These are phyloP conservation scores for Alternaria gaisen DNA, from an alignment of 2,329 filamentous ascomycete genomes.

Conservation along the genomic window DNA sequence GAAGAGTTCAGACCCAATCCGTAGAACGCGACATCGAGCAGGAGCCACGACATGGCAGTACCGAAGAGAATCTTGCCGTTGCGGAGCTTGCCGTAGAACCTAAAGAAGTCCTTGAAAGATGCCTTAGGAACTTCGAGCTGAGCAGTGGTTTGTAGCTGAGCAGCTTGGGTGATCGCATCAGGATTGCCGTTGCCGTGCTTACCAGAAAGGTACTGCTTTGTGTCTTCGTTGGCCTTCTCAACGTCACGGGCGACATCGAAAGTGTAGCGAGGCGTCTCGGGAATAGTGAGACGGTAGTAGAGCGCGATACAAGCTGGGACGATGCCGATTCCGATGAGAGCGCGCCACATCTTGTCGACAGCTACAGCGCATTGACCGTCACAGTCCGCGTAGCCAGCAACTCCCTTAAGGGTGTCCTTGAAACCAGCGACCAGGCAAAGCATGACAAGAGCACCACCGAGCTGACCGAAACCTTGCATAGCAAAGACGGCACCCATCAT, in stretches of 20 bases:
- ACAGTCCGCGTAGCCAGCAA: slow-evolving; percentile 35
- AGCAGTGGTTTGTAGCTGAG: slow-evolving; percentile 62
- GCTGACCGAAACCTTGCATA: slow-evolving; percentile 56
- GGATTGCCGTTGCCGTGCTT: slow-evolving; percentile 67
- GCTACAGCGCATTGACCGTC: slow-evolving; percentile 41
- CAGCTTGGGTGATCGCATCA: slow-evolving; percentile 72
- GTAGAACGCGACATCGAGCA: slow-evolving; percentile 67
- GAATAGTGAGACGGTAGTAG: slow-evolving; percentile 54
- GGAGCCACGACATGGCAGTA: slow-evolving; percentile 79
- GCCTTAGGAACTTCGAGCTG: slow-evolving; percentile 73
- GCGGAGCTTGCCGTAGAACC: slow-evolving; percentile 75
- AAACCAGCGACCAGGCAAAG: slow-evolving; percentile 43
- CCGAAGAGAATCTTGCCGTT: slow-evolving; percentile 77
- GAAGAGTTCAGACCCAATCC: slow-evolving; percentile 77
- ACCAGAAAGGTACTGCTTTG: slow-evolving; percentile 76
- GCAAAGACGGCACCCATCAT: slow-evolving; percentile 57
- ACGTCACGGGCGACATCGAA: slow-evolving; percentile 53
- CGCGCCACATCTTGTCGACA: slow-evolving; percentile 55
- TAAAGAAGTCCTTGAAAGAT: slow-evolving; percentile 74
- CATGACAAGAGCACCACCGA: slow-evolving; percentile 50
- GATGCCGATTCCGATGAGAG: slow-evolving; percentile 53
- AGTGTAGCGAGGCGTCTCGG: slow-evolving; percentile 54
- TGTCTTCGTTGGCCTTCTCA: slow-evolving; percentile 70
- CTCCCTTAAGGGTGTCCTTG: slow-evolving; percentile 38
- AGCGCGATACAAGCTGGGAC: slow-evolving; percentile 54